Evolutionary conservation across 306 rosid species (phyloP), one percentile per base, ranked within the genome.

Genomic region (Acacia confusa): DNA sequence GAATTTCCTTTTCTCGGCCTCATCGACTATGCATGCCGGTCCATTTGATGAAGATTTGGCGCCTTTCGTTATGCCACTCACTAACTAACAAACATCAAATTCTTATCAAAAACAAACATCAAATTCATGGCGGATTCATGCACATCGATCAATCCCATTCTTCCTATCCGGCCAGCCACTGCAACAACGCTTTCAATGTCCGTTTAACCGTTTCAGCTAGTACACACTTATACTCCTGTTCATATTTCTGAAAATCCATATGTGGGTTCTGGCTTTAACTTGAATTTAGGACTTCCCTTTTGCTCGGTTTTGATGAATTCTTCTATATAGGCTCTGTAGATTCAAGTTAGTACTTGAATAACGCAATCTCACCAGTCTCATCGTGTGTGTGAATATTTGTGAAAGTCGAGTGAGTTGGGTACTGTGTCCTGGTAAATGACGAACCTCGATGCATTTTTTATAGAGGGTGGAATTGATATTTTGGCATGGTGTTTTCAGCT

Each of bases 11-110:
- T 22, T 43, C 74, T 70, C 27, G 74, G 55, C 34, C 36, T 70
- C 74, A 70, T 70, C 47, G 40, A 72, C 76, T 1, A 1, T 27
- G 20, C 60, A 72, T 11, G 76, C 76, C 76, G 41, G 76, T 61
- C 60, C 27, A 27, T 32, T 45, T 7, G 25, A 72, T 24, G 16
- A 1, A 16, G 75, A 44, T 30, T 71, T 24, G 57, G 57, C 57
- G n/a, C 58, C 75, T 14, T 44, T 25, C 58, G 28, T 6, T 16
- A 7, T 20, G 10, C 19, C 53, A 22, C 52, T 22, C 34, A 22
- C 52, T 24, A 69, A 40, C 74, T 41, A 69, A 40, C 53, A 40
- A 13, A 70, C 19, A 69, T n/a, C 20, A 41, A 12, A 1, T 22
- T 41, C 7, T n/a, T n/a, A n/a, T n/a, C n/a, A n/a, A n/a, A n/a